Base-by-base conservation (phyloP, 208 protist species). In the Leishmania tropica region DNA sequence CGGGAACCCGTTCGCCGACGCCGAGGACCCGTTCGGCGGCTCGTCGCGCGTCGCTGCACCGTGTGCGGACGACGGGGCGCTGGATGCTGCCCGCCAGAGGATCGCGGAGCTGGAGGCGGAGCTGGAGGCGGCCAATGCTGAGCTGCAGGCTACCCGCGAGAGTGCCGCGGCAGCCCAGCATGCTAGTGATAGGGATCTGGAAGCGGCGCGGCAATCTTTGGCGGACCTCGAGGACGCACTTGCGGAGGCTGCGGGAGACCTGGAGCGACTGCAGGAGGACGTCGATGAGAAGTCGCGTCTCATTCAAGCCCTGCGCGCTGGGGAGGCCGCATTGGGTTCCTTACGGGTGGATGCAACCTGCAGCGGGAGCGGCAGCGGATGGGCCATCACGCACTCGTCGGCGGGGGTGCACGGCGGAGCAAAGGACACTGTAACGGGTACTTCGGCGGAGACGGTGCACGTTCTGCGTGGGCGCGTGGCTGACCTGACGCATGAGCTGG, bases 161-260 rank as follows among this genome's bases (percentile, higher is more conserved):
- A n/a, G 19, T 54, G 78, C 78, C 2, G 45, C 40, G 24, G 17
- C 54, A 10, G 65, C 31, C 5, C 17, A 7, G 1, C 21, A 24
- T 1, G 15, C 28, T 1, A 28, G 56, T 11, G 62, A 64, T 7
- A 31, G 24, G 2, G 62, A 72, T 15, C 42, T 42, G 67, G 42
- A 51, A 17, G 68, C 17, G 21, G 71, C 53, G n/a, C 70, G 64
- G 19, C 21, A 80, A 15, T 24, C 42, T 48, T 78, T 80, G 15
- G 62, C 62, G n/a, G 80, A 84, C 37, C 72, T 87, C 1, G 84
- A 87, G 31, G 80, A 81, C 24, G 84, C 84, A 21, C 75, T 81
- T 45, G 48, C 45, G 0, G 84, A 81, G 80, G 80, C 84, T 28
- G 77, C 78, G 4, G 78, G 40, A 6, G 65, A 81, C 15, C 7